Evolutionary conservation across 768 basidiomycete genomes (phyloP), one percentile per base, ranked within the genome.

Genomic region (Podaxis rugospora): DNA sequence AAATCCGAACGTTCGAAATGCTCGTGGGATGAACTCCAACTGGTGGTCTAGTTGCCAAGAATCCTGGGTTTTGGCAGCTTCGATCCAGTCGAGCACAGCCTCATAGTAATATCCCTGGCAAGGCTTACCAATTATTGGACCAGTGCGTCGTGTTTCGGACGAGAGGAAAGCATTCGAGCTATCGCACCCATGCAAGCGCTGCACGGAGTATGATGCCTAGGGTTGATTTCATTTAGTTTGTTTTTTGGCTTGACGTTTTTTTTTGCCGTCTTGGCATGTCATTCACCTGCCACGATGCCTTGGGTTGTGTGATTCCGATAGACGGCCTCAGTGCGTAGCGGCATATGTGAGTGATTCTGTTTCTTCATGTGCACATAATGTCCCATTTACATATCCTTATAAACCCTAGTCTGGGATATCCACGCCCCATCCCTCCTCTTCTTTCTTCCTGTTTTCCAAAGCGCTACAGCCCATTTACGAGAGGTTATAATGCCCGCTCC

Each of bases 401-500:
- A 59, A 59, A 59, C 57, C 1, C 37, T 51, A 59, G 35, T 37
- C 25, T 13, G 32, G 14, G 9, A 3, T 49, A 4, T 9, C 27
- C 4, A 39, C 0, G 11, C 47, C n/a, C 39, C 32, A 7, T 25
- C 37, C 51, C 36, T 44, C 25, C 25, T 42, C 16, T 28, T n/a
- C 14, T 37, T 40, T 52, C 18, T 21, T 32, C 28, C 27, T 36
- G n/a, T n/a, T 23, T 51, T 50, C 7, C 28, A 55, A 55, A 37
- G 18, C 18, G n/a, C 37, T 37, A 27, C 23, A 21, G 14, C 4
- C 25, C 32, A 32, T 3, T 52, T 13, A 42, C 25, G 37, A 44
- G 21, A 47, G 47, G 13, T n/a, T 16, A 53, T n/a, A 46, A 60
- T 60, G 59, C 59, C 59, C 13, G 59, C 59, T 37, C 51, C 59